phyloP scores from a whole-genome alignment of 257 asterid genomes.

The Voacanga thouarsii region DNA sequence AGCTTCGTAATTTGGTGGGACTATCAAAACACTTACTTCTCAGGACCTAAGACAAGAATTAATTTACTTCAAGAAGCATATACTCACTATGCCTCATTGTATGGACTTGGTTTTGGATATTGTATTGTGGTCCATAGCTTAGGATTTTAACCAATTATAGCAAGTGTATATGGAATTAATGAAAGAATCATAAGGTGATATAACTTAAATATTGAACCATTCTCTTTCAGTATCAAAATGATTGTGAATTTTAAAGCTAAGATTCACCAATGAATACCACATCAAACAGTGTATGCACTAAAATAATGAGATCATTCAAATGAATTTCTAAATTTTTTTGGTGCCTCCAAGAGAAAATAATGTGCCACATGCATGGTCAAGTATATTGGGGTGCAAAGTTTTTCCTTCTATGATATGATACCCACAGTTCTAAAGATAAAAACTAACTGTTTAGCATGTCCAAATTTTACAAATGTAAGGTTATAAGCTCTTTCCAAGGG shows the following conservation, averaged over 20 bases:
- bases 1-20: slow-evolving; percentile 11
- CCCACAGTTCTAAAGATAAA: neutral
- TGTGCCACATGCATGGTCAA: neutral
- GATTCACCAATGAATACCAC: slow-evolving; percentile 7
- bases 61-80: neutral
- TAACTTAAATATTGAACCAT: neutral
- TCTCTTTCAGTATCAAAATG: slow-evolving; percentile 3
- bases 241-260: neutral
- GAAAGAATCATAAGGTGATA: neutral
- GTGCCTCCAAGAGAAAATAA: neutral
- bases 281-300: slow-evolving; percentile 9
- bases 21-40: slow-evolving; percentile 4
- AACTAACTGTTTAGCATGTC: neutral
- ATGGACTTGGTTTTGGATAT: slow-evolving; percentile 22
- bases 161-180: slow-evolving; percentile 5
- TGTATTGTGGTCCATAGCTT: slow-evolving; percentile 2
- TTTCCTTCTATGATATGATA: slow-evolving; percentile 1
- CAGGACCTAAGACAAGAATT: neutral
- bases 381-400: neutral
- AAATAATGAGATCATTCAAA: slow-evolving; percentile 1
- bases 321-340: neutral
- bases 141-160: slow-evolving; percentile 17
- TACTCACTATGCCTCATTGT: slow-evolving; percentile 15
- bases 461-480: slow-evolving; percentile 3
- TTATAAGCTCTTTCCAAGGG: neutral